Conservation (phyloP, 257 asterid species). For the Solanum tarijense region DNA sequence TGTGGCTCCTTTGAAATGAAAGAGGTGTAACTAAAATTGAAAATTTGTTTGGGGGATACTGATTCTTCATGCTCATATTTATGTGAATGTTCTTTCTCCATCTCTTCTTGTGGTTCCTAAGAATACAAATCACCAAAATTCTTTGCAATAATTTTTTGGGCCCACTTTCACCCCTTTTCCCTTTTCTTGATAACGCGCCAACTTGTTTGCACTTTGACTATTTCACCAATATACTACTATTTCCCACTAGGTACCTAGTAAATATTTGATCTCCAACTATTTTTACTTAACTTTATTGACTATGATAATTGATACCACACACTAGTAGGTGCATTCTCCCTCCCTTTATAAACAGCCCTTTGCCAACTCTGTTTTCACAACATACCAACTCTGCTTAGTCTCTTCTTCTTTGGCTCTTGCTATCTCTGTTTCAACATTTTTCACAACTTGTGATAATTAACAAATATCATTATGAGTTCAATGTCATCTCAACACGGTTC, state of each 20-base stretch:
- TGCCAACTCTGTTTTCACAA: slow-evolving; percentile 9
- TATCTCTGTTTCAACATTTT: background rate
- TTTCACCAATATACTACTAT: background rate
- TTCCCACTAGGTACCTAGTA: background rate
- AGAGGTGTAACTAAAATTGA: background rate
- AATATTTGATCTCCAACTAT: background rate
- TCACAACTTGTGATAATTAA: background rate
- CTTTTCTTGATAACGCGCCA: background rate
- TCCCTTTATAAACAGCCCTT: background rate
- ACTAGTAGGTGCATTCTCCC: slow-evolving; percentile 3
- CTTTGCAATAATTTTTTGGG: slow-evolving; percentile 8
- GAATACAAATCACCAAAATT: slow-evolving; percentile 26
- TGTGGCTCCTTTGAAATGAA: background rate
- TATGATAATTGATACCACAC: background rate
- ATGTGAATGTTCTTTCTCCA: slow-evolving; percentile 9
- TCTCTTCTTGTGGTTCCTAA: slow-evolving; percentile 45
- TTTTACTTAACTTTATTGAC: background rate
- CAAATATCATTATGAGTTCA: slow-evolving; percentile 6
- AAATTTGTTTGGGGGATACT: background rate
- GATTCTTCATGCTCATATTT: background rate
- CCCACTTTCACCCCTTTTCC: background rate
- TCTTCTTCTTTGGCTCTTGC: background rate
- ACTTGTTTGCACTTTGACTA: background rate
- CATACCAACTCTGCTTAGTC: background rate
- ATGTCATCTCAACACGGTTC: slow-evolving; percentile 19